These are phyloP conservation scores for Diplodia mutila DNA, from an alignment of 2,329 filamentous ascomycete species.

Conservation along the genomic window DNA sequence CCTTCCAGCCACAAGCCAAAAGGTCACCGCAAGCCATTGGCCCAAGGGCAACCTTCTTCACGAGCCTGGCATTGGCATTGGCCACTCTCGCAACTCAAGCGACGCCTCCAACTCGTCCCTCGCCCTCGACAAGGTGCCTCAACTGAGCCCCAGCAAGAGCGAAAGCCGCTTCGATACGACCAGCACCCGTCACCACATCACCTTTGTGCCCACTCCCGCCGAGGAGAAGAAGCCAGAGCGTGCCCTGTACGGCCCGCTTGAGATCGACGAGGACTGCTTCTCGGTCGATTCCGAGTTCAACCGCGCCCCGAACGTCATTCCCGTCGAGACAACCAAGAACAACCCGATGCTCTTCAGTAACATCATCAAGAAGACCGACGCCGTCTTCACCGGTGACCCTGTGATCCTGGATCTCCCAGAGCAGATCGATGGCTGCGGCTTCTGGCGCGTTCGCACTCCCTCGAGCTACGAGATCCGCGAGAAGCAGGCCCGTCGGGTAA, in stretches of 20 bases:
- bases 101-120: not conserved
- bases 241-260: constrained; percentile 8
- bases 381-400: not conserved
- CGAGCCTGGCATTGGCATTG: not conserved
- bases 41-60: not conserved
- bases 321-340: not conserved
- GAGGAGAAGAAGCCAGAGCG: not conserved
- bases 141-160: constrained; percentile 11
- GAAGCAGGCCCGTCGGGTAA: not conserved
- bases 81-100: constrained; percentile 3
- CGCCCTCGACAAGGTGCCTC: not conserved
- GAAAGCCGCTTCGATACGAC: constrained; percentile 5
- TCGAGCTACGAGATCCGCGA: not conserved
- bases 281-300: not conserved
- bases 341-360: constrained; percentile 7
- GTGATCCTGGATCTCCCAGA: not conserved
- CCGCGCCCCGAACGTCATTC: not conserved
- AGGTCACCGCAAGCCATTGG: not conserved
- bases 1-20: not conserved
- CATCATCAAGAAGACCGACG: not conserved
- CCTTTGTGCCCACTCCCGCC: not conserved
- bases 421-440: not conserved
- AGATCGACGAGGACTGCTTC: constrained; percentile 1
- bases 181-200: not conserved
- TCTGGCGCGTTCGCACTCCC: not conserved